phyloP scores from a whole-genome alignment of 306 rosid species.

The Cicer yamashitae region DNA sequence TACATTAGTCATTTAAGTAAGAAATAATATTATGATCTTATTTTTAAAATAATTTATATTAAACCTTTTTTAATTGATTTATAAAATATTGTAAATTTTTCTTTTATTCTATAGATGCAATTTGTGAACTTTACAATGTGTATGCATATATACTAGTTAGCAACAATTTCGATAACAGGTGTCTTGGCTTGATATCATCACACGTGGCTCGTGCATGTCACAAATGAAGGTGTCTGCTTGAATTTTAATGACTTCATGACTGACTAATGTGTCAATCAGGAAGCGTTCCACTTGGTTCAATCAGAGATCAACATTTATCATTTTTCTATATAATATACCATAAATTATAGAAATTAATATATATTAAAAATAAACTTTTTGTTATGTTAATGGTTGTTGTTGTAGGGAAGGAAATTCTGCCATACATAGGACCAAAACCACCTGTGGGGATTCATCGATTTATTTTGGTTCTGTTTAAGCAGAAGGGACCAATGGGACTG shows the following conservation, averaged over 20 bases:
- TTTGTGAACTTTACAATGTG: too few species aligned
- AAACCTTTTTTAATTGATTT: neutral
- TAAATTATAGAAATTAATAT: too few species aligned
- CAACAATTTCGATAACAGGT: conserved; percentile 36
- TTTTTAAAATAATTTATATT: neutral
- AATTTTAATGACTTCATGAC: neutral
- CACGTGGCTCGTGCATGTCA: conserved; percentile 49
- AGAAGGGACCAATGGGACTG: conserved; percentile 57
- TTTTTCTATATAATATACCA: too few species aligned
- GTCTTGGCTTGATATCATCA: neutral
- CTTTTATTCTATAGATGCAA: too few species aligned
- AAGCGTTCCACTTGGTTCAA: conserved; percentile 1
- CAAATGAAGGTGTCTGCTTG: conserved; percentile 8
- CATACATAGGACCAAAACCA: conserved; percentile 74
- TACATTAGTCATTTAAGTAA: neutral
- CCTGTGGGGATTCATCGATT: conserved; percentile 88
- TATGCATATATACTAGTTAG: too few species aligned
- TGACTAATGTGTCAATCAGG: conserved; percentile 15
- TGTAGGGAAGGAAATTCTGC: conserved; percentile 77
- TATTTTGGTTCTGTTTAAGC: conserved; percentile 70
- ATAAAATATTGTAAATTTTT: too few species aligned
- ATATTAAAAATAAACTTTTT: too few species aligned
- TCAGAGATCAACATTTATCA: neutral
- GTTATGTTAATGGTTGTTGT: neutral
- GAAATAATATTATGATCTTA: neutral